Evolutionary conservation across 148 eudicot genomes (phyloP).

Genomic region (Diospyros kaki): DNA sequence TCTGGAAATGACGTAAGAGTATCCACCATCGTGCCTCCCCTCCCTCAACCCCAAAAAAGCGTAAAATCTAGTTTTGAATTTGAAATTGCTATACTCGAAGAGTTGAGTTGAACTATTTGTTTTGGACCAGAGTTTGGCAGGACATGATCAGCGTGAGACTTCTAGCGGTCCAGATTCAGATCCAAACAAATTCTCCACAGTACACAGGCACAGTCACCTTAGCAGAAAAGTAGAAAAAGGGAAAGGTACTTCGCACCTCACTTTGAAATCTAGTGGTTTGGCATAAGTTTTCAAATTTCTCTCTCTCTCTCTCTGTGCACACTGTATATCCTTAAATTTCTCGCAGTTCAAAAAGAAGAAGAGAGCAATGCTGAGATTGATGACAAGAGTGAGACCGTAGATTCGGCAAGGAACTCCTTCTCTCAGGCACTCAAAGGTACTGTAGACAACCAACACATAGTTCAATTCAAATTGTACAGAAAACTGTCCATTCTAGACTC

Average conservation of each 20-base stretch:
- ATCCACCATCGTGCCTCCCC: neutral
- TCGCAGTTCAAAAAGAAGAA: constrained; percentile 42
- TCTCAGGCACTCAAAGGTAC: constrained; percentile 80
- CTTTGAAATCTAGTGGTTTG: neutral
- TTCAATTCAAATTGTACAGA: neutral
- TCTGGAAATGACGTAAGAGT: constrained; percentile 1
- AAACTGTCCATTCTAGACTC: neutral
- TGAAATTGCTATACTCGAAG: constrained; percentile 16
- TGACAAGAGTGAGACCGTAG: constrained; percentile 36
- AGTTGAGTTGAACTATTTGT: constrained; percentile 20
- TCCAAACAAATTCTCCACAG: constrained; percentile 39
- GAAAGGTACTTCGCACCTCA: constrained; percentile 46
- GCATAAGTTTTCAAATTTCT: constrained; percentile 12
- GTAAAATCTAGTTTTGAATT: constrained; percentile 6
- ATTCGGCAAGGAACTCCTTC: constrained; percentile 73
- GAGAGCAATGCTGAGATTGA: constrained; percentile 40
- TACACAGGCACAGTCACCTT: constrained; percentile 27
- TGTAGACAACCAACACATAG: neutral
- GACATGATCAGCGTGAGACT: constrained; percentile 31
- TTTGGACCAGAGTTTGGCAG: constrained; percentile 54
- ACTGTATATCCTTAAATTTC: constrained; percentile 11
- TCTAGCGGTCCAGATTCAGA: constrained; percentile 59
- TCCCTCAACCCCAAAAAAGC: no score
- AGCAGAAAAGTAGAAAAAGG: constrained; percentile 53
- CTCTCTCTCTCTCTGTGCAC: constrained; percentile 4